Base-by-base conservation (phyloP, 2,329 filamentous ascomycete species). In the Penicillium sp. region DNA sequence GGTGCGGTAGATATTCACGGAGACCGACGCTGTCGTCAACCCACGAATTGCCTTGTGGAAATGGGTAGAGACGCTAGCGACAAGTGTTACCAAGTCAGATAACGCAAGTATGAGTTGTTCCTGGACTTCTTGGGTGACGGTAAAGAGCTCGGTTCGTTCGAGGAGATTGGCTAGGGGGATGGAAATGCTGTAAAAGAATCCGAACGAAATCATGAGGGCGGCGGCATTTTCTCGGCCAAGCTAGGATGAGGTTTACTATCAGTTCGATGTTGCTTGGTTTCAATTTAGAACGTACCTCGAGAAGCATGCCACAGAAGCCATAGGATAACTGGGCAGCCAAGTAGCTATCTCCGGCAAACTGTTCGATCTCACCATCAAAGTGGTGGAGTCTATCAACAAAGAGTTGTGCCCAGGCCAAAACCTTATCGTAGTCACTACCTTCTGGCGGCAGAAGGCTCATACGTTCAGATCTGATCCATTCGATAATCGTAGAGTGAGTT, bases 201-300 rank as follows among this genome's bases (percentile, higher is more conserved):
- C 80, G 63, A 86, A 86, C 2, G 79, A 79, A 48, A 76, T 78
- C 67, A 85, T 81, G 19, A 86, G 73, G 3, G 83, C 82, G 1
- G 71, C 66, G 11, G 79, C 77, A 60, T 84, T 82, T 56, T 81
- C 75, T 55, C 80, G 77, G 8, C 82, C 83, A 26, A 85, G 77
- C 80, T 84, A 31, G 2, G 4, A 17, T 17, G 31, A 30, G 13
- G 19, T n/a, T 26, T 30, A 17, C 30, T 31, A 38, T 38, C 15
- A 51, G 13, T 44, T 6, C 7, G 7, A 44, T n/a, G 2, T 21
- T 48, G 17, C 2, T 23, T 3, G 17, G 29, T 17, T 17, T 50
- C 11, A n/a, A 5, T 44, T 5, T 30, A 29, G 23, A 29, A 29
- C 60, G n/a, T 72, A 83, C 81, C 73, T 84, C 79, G 7, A 86